Base-by-base conservation (phyloP, 208 protist species). In the Acanthamoeba castellanii region DNA sequence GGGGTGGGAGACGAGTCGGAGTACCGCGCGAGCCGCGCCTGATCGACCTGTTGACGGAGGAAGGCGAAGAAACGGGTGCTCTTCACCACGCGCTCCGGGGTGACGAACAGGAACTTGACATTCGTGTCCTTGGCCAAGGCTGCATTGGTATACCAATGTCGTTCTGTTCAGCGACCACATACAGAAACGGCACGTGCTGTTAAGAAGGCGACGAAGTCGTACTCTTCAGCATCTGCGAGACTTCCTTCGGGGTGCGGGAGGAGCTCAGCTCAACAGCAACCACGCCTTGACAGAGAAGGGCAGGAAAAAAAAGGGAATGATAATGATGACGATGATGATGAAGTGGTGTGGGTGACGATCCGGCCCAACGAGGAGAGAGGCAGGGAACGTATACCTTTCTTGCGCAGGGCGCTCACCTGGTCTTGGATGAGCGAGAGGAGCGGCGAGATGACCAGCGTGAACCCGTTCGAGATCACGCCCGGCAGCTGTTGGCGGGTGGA, bases 361-460 rank as follows among this genome's bases (percentile, higher is more conserved):
- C n/a, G n/a, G n/a, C n/a, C n/a, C n/a, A n/a, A n/a, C n/a, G n/a
- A n/a, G n/a, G n/a, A n/a, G n/a, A n/a, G n/a, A n/a, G n/a, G n/a
- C n/a, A 16, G 52, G 52, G 9, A 57, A 50, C 7, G 16, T 30
- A 55, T 16, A 89, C 55, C 50, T 45, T 55, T 64, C 22, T 30
- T 55, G 0, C 82, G 82, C 30, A 66, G 45, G 25, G 82, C 82
- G 1, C 6, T 89, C 6, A 98, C 96, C 96, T 99, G 99, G 95
- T 99, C 99, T 85, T 99, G 95, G 96, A 99, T 99, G 11, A 99
- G 97, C 25, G 99, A 98, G 20, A 99, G 93, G 11, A 99, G 96
- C 47, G 99, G 99, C 0, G 98, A 99, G 4, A 99, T 97, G 20
- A 99, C 98, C 18, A 98, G 72, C 0, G 97, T 97, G 3, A 98